Evolutionary conservation across 2,329 filamentous ascomycete genomes (phyloP).

Genomic region (Cordyceps sp.): DNA sequence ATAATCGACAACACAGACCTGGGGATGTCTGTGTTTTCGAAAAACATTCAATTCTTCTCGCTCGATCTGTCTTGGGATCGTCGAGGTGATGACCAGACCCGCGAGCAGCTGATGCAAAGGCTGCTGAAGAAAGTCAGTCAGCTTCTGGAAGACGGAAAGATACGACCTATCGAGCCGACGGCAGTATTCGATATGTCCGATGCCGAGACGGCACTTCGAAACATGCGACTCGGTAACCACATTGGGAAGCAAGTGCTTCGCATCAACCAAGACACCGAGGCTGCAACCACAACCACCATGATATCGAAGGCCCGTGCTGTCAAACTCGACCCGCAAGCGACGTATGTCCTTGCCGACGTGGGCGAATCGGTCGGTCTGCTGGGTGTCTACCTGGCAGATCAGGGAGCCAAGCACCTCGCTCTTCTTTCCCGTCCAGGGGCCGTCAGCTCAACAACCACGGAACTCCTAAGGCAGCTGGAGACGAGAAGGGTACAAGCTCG

Average conservation of each 20-base stretch:
- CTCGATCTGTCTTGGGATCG: too few species aligned
- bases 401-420: background rate
- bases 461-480: background rate
- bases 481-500: background rate
- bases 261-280: background rate
- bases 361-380: background rate
- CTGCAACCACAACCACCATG: background rate
- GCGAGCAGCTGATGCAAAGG: background rate
- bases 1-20: background rate
- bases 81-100: too few species aligned
- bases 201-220: background rate
- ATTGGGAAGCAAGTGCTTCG: background rate
- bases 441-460: background rate
- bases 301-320: background rate
- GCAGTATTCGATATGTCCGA: background rate
- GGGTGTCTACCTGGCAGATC: background rate
- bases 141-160: background rate
- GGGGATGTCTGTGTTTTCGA: background rate
- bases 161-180: background rate
- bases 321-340: background rate
- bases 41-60: background rate
- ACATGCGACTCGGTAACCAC: background rate
- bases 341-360: slow-evolving; percentile 1
- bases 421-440: slow-evolving; percentile 1
- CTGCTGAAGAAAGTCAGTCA: too few species aligned